Evolutionary conservation across 2,329 filamentous ascomycete species (phyloP).

Genomic region (Ceratocystis huliohia): DNA sequence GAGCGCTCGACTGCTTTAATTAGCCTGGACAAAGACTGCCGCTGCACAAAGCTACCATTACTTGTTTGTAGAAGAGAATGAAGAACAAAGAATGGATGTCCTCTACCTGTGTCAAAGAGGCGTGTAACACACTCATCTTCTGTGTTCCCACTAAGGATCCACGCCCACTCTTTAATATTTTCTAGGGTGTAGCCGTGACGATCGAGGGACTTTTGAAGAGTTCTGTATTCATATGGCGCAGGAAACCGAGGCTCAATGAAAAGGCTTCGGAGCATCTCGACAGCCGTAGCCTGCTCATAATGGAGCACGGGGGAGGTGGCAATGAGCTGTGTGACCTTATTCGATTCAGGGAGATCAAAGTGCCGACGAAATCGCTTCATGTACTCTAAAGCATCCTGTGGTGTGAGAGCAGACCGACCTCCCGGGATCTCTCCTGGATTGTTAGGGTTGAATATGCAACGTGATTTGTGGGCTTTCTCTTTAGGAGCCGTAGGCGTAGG

Average conservation of each 20-base stretch:
- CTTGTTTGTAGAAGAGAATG: conserved; percentile 14
- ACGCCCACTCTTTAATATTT: conserved; percentile 15
- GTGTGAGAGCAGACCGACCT: not conserved
- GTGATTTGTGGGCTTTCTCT: not conserved
- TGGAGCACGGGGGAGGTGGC: not conserved
- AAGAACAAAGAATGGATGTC: conserved; percentile 14
- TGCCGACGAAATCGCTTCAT: conserved; percentile 15
- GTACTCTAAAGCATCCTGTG: conserved; percentile 13
- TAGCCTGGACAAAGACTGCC: conserved; percentile 12
- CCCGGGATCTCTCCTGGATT: not conserved
- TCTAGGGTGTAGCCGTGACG: conserved; percentile 3
- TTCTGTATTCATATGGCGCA: not conserved
- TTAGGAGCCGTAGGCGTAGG: not conserved
- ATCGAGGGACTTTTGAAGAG: not conserved
- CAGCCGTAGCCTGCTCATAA: conserved; percentile 13
- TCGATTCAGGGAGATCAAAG: not conserved
- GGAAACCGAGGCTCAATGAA: not conserved
- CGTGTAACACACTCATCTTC: conserved; percentile 17
- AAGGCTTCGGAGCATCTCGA: conserved; percentile 11
- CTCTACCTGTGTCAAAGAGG: not conserved
- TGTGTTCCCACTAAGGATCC: conserved; percentile 11
- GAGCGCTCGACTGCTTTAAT: conserved; percentile 2
- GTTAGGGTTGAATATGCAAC: conserved; percentile 1
- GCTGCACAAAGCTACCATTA: conserved; percentile 10
- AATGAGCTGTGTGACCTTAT: conserved; percentile 10